Base-by-base conservation (phyloP, 139 green algal species). In the Pleodorina starrii region DNA sequence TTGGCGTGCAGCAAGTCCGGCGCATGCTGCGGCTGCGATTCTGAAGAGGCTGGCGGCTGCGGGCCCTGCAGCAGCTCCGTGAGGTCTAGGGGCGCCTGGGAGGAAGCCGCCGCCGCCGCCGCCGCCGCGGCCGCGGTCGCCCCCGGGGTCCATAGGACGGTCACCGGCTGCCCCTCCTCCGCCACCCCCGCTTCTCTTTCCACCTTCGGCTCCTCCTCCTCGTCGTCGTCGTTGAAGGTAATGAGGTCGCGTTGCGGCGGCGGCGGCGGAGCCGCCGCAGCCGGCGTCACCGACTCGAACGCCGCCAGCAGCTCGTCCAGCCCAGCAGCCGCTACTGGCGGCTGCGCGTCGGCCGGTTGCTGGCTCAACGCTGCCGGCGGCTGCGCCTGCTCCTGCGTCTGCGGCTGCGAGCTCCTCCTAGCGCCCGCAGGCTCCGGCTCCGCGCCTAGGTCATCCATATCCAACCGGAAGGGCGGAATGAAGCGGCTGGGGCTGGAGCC, bases 161-260 rank as follows among this genome's bases (percentile, higher is more conserved):
- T n/a, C n/a, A n/a, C n/a, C n/a, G n/a, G n/a, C n/a, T n/a, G n/a
- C n/a, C n/a, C n/a, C n/a, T n/a, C n/a, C n/a, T n/a, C n/a, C n/a
- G n/a, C n/a, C n/a, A n/a, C n/a, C n/a, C n/a, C n/a, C n/a, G n/a
- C n/a, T n/a, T n/a, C n/a, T n/a, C n/a, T n/a, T n/a, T n/a, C n/a
- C n/a, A n/a, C n/a, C n/a, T n/a, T n/a, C n/a, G n/a, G n/a, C n/a
- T 10, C 38, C 2, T 40, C 42, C 12, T 59, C 42, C 11, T 82
- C 81, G 4, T 87, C 80, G 38, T 77, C 59, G 44, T 87, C 81
- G 16, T 77, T 42, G 38, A 87, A 87, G 43, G 10, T 36, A 12
- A 87, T 77, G 2, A 87, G 60, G 81, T 87, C 81, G n/a, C 32
- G 48, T 32, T 48, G 48, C 48, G 32, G 32, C 25, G 29, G 10